phyloP scores from a whole-genome alignment of 2,329 filamentous ascomycete species.

The Colletotrichum incanum region DNA sequence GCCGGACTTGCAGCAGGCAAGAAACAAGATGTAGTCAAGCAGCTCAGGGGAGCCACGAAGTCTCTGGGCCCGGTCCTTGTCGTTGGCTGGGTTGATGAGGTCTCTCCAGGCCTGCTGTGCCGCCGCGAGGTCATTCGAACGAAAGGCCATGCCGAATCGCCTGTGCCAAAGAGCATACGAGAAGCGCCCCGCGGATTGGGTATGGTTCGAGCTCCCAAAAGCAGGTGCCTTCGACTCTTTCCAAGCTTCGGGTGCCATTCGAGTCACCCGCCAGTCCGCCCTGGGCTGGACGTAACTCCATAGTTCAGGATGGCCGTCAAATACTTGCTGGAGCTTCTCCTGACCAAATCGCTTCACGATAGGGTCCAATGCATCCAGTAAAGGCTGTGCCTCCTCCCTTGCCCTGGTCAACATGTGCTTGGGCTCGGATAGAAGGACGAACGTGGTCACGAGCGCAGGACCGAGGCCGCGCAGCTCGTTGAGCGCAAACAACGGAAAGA shows the following conservation, averaged over 20 bases:
- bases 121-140: constrained; percentile 19
- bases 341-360: constrained; percentile 40
- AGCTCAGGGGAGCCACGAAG: constrained; percentile 54
- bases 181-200: constrained; percentile 2
- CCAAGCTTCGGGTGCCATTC: constrained; percentile 21
- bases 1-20: constrained; percentile 52
- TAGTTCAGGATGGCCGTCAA: constrained; percentile 24
- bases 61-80: constrained; percentile 47
- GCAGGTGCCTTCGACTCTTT: constrained; percentile 2
- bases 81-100: constrained; percentile 48
- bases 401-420: background rate
- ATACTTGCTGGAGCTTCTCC: constrained; percentile 24
- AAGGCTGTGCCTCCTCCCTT: constrained; percentile 14
- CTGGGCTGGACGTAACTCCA: constrained; percentile 39
- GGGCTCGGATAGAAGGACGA: constrained; percentile 37
- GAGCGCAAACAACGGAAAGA: constrained; percentile 6
- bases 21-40: constrained; percentile 58
- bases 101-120: constrained; percentile 50
- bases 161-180: constrained; percentile 41
- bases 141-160: constrained; percentile 32
- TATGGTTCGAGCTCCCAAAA: too few species aligned
- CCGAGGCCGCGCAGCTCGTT: constrained; percentile 18
- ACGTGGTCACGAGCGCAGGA: constrained; percentile 39
- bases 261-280: constrained; percentile 35
- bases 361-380: constrained; percentile 26